These are phyloP conservation scores for Pleurotus salmoneostramineus DNA, from an alignment of 768 basidiomycete species.

Conservation along the genomic window DNA sequence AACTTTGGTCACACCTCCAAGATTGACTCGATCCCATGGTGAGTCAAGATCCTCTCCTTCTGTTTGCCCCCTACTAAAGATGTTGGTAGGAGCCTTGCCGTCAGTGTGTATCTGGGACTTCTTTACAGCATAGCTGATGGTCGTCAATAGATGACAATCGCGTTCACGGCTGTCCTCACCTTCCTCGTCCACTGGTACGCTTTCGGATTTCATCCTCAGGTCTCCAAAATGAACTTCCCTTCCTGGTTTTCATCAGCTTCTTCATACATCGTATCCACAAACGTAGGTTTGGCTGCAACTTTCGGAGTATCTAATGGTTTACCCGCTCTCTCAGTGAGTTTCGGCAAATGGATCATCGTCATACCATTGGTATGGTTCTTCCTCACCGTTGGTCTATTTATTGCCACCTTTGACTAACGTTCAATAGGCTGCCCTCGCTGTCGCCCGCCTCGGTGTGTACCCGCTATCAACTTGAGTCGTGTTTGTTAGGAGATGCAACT, in stretches of 20 bases:
- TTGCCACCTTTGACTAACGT: not conserved
- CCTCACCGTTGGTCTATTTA: not conserved
- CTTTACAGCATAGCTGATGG: not conserved
- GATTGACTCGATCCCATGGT: conserved; percentile 45
- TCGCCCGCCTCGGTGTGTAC: conserved; percentile 24
- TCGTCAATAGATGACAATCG: conserved; percentile 28
- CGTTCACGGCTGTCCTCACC: conserved; percentile 20
- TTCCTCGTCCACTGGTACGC: conserved; percentile 13
- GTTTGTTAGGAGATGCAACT: too few relatives aligned
- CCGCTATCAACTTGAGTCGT: too few relatives aligned
- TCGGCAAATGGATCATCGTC: conserved; percentile 27
- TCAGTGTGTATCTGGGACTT: conserved; percentile 10
- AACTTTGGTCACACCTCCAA: conserved; percentile 33
- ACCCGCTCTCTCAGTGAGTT: conserved; percentile 25
- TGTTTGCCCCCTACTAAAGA: not conserved
- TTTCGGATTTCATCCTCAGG: not conserved
- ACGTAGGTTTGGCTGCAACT: conserved; percentile 20
- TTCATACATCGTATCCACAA: conserved; percentile 38
- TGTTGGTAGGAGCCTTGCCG: conserved; percentile 31
- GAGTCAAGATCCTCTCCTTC: too few relatives aligned
- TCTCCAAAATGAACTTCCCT: not conserved
- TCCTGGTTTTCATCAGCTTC: conserved; percentile 19
- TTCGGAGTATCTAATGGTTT: not conserved
- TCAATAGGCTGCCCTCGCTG: conserved; percentile 20
- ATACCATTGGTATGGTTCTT: conserved; percentile 25